A percentile compares a stretch with the other conserved stretches of the same genome.
These are phyloP conservation scores for Aureobasidium sp. DNA, from an alignment of 2,329 filamentous ascomycete genomes.

Conservation along the genomic window DNA sequence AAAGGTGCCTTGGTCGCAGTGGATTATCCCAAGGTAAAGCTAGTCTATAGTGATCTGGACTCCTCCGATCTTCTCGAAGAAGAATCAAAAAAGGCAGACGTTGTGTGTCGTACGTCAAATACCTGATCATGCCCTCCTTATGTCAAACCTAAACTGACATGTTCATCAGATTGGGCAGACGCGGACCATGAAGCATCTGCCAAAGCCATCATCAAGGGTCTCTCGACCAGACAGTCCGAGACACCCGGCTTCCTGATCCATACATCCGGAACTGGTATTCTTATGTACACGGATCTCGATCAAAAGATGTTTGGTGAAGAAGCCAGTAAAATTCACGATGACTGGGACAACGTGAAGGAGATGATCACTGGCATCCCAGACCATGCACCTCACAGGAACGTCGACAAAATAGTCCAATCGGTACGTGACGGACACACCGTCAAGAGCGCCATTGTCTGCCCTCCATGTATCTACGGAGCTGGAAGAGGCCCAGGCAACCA, in stretches of 20 bases:
- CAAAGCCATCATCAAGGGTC: conserved; percentile 44
- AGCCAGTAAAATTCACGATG: conserved; percentile 47
- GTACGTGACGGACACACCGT: conserved; percentile 40
- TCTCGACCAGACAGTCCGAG: conserved; percentile 37
- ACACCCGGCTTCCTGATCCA: conserved; percentile 38
- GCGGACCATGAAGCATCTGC: conserved; percentile 42
- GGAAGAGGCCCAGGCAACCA: conserved; percentile 47
- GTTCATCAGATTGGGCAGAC: conserved; percentile 33
- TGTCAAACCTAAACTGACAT: background rate
- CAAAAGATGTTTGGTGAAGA: conserved; percentile 40
- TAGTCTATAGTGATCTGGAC: conserved; percentile 46
- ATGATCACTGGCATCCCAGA: conserved; percentile 48
- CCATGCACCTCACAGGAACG: conserved; percentile 53
- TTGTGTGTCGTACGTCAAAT: conserved; percentile 37
- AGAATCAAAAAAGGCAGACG: conserved; percentile 43
- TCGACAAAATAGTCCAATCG: conserved; percentile 59
- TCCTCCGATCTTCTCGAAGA: conserved; percentile 37
- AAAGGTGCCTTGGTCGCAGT: conserved; percentile 14
- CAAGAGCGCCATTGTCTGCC: conserved; percentile 58
- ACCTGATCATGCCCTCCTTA: background rate
- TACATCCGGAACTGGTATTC: conserved; percentile 49
- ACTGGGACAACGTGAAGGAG: conserved; percentile 50
- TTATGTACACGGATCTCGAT: conserved; percentile 44
- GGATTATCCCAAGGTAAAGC: conserved; percentile 36
- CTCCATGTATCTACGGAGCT: conserved; percentile 55